Conservation (phyloP, 2,329 filamentous ascomycete genomes). For the Cryphonectria nitschkei region DNA sequence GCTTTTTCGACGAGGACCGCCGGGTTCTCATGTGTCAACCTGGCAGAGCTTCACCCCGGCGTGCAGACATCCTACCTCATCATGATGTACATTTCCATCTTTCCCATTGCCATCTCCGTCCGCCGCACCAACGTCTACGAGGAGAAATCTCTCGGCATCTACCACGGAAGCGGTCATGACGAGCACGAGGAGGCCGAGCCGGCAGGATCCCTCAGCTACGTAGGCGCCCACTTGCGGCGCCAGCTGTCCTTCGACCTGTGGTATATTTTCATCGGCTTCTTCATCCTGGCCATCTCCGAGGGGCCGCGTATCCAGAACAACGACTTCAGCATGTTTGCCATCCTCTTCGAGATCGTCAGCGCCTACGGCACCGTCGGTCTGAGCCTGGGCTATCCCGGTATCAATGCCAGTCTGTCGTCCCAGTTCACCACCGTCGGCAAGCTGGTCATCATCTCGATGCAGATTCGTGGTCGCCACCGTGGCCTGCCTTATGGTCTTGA, state of each 20-base stretch:
- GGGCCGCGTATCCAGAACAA: constrained; percentile 67
- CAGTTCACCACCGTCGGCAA: constrained; percentile 79
- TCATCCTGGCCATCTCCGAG: constrained; percentile 90
- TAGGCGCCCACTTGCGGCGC: constrained; percentile 86
- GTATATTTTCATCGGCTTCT: constrained; percentile 94
- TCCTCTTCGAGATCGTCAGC: constrained; percentile 85
- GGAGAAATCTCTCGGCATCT: constrained; percentile 82
- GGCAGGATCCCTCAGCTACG: constrained; percentile 73
- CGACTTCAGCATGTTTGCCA: constrained; percentile 69
- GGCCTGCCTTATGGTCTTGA: constrained; percentile 70
- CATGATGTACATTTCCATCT: constrained; percentile 99
- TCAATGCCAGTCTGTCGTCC: constrained; percentile 79
- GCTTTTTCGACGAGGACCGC: constrained; percentile 88
- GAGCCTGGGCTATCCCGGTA: constrained; percentile 76
- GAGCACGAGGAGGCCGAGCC: constrained; percentile 54
- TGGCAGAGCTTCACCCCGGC: constrained; percentile 80
- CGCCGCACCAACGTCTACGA: constrained; percentile 96
- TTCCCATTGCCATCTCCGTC: constrained; percentile 94
- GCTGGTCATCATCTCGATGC: constrained; percentile 70
- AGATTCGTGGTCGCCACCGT: constrained; percentile 70
- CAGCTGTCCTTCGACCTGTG: constrained; percentile 97
- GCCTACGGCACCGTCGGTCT: constrained; percentile 95
- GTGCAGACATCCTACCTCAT: constrained; percentile 93
- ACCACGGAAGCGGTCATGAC: constrained; percentile 50
- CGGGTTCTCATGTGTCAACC: constrained; percentile 81